These are phyloP conservation scores for Hypoxylon sp. DNA, from an alignment of 2,329 filamentous ascomycete species.

Conservation along the genomic window DNA sequence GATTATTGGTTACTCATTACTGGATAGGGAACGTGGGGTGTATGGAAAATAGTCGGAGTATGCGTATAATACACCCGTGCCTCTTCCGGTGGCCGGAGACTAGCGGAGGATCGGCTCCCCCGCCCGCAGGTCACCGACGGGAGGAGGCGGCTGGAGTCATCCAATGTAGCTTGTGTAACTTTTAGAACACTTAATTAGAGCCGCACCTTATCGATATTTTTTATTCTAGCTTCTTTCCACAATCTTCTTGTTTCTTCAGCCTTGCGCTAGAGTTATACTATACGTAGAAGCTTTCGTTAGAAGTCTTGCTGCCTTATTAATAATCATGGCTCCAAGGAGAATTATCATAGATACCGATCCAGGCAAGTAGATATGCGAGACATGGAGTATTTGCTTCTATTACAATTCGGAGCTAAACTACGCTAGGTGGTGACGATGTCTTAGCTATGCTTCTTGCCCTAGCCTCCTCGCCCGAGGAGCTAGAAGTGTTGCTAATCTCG, in stretches of 20 bases:
- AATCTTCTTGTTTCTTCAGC: not conserved
- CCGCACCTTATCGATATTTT: slow-evolving; percentile 21
- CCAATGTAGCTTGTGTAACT: not conserved
- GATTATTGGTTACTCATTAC: not conserved
- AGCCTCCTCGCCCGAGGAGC: slow-evolving; percentile 83
- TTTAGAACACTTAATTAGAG: slow-evolving; percentile 20
- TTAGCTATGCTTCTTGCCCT: slow-evolving; percentile 90
- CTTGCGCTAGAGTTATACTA: slow-evolving; percentile 1
- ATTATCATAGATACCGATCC: slow-evolving; percentile 98
- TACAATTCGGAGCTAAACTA: slow-evolving; percentile 21
- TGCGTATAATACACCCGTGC: slow-evolving; percentile 4
- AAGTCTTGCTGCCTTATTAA: slow-evolving; percentile 34
- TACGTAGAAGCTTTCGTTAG: not conserved
- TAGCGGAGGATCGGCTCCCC: slow-evolving; percentile 34
- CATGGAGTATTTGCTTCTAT: not conserved
- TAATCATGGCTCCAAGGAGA: slow-evolving; percentile 74
- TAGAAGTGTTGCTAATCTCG: slow-evolving; percentile 88
- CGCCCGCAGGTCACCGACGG: slow-evolving; percentile 50
- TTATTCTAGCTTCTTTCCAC: slow-evolving; percentile 2
- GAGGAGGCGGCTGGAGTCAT: slow-evolving; percentile 7
- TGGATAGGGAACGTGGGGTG: not conserved
- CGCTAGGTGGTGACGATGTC: slow-evolving; percentile 86
- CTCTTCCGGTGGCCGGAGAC: slow-evolving; percentile 38
- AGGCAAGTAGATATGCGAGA: slow-evolving; percentile 62
- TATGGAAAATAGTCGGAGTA: not conserved